phyloP scores from a whole-genome alignment of 1,284 basidiomycete species.

The Ceratobasidium sp. region DNA sequence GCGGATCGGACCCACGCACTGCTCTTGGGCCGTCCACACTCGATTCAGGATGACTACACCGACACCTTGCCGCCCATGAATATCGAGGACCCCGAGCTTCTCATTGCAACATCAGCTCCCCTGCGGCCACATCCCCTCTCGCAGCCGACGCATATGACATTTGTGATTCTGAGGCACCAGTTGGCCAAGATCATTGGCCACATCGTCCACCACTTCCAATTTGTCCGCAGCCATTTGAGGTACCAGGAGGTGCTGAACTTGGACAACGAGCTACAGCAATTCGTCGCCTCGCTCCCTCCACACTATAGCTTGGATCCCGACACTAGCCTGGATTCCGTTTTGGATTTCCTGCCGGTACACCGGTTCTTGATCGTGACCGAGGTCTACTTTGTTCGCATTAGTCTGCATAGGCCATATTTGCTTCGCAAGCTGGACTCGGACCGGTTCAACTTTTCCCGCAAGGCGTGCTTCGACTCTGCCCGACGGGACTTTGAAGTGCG shows the following conservation, averaged over 20 bases:
- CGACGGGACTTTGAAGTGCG: slow-evolving; percentile 77
- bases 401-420: slow-evolving; percentile 74
- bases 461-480: slow-evolving; percentile 80
- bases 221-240: slow-evolving; percentile 79
- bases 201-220: slow-evolving; percentile 95
- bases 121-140: slow-evolving; percentile 50
- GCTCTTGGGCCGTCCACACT: slow-evolving; percentile 86
- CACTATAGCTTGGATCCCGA: slow-evolving; percentile 79
- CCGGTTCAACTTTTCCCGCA: slow-evolving; percentile 74
- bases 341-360: slow-evolving; percentile 71
- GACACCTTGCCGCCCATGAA: slow-evolving; percentile 85
- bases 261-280: slow-evolving; percentile 85
- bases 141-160: slow-evolving; percentile 82
- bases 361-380: slow-evolving; percentile 79
- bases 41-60: slow-evolving; percentile 86
- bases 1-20: slow-evolving; percentile 92
- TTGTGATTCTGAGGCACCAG: slow-evolving; percentile 84
- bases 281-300: slow-evolving; percentile 76
- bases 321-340: slow-evolving; percentile 72
- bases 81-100: slow-evolving; percentile 66
- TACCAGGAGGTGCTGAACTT: slow-evolving; percentile 85
- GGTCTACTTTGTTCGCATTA: slow-evolving; percentile 78
- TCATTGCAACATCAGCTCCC: slow-evolving; percentile 46
- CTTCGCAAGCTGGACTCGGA: slow-evolving; percentile 73
- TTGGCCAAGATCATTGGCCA: slow-evolving; percentile 86